Percentiles rank a stretch among this genome's conserved stretches.
phyloP scores from a whole-genome alignment of 2,329 filamentous ascomycete species.

The Microsporum audouinii region DNA sequence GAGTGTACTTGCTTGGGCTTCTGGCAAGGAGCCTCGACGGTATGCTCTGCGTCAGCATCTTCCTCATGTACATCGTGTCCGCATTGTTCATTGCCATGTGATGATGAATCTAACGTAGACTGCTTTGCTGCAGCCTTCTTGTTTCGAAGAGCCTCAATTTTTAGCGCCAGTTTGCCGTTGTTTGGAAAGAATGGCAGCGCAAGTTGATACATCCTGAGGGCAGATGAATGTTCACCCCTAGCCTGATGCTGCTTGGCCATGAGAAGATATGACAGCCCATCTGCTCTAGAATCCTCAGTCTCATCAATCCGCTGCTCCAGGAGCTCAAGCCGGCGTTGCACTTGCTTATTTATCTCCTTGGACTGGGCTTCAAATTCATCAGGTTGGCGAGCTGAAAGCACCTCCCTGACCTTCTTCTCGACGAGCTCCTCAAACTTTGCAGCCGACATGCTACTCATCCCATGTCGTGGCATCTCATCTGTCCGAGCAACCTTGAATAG shows the following conservation, averaged over 20 bases:
- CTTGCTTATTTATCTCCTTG: conserved; percentile 57
- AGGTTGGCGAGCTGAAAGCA: conserved; percentile 62
- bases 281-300: conserved; percentile 62
- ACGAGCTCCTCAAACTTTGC: conserved; percentile 83
- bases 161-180: conserved; percentile 59
- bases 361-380: conserved; percentile 41
- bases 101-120: background rate
- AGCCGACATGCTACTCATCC: conserved; percentile 43
- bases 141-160: conserved; percentile 36
- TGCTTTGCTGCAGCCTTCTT: background rate
- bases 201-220: conserved; percentile 74
- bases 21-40: background rate
- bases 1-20: background rate
- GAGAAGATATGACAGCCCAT: conserved; percentile 75
- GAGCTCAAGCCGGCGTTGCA: conserved; percentile 69
- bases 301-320: conserved; percentile 77
- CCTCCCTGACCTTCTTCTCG: conserved; percentile 81
- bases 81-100: background rate
- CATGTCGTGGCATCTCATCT: conserved; percentile 18
- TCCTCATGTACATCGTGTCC: background rate
- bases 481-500: conserved; percentile 40
- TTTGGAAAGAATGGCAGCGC: conserved; percentile 76
- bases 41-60: background rate
- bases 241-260: conserved; percentile 87
- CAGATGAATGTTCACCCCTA: conserved; percentile 63